Percentiles rank a stretch among this genome's conserved stretches.
phyloP scores from a whole-genome alignment of 345 rosid genomes.

The Camelina neglecta region DNA sequence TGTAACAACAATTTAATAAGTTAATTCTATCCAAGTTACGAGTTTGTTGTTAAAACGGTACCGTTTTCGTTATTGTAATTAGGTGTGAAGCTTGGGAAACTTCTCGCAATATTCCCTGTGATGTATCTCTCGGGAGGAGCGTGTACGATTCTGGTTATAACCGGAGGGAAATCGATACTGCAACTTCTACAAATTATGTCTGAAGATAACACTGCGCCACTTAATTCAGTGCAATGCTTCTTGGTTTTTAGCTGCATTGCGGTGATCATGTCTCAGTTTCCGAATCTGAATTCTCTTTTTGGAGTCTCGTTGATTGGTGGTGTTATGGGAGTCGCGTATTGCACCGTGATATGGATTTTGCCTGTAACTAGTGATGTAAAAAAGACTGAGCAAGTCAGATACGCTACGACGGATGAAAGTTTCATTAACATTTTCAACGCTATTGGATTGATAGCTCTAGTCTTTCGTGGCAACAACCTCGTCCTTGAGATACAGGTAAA shows the following conservation, averaged over 20 bases:
- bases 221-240: conserved; percentile 61
- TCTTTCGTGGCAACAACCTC: conserved; percentile 77
- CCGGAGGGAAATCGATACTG: conserved; percentile 54
- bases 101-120: conserved; percentile 60
- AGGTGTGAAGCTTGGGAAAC: conserved; percentile 59
- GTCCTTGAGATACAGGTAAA: conserved; percentile 84
- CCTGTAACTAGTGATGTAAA: conserved; percentile 46
- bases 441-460: conserved; percentile 67
- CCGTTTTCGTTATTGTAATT: background rate
- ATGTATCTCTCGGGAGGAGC: conserved; percentile 76
- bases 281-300: conserved; percentile 69
- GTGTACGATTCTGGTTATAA: conserved; percentile 55
- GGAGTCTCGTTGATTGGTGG: conserved; percentile 64
- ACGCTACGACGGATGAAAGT: conserved; percentile 42
- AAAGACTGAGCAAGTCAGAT: conserved; percentile 43
- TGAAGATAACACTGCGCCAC: conserved; percentile 41
- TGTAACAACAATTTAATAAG: background rate
- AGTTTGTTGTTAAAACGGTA: conserved; percentile 11
- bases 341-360: conserved; percentile 64
- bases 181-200: conserved; percentile 38
- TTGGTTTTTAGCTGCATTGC: conserved; percentile 56
- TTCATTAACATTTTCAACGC: conserved; percentile 56
- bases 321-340: conserved; percentile 56
- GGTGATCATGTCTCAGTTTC: conserved; percentile 62
- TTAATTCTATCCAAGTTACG: background rate